Base-by-base conservation (phyloP, 768 basidiomycete genomes). In the Solioccasus polychromus region DNA sequence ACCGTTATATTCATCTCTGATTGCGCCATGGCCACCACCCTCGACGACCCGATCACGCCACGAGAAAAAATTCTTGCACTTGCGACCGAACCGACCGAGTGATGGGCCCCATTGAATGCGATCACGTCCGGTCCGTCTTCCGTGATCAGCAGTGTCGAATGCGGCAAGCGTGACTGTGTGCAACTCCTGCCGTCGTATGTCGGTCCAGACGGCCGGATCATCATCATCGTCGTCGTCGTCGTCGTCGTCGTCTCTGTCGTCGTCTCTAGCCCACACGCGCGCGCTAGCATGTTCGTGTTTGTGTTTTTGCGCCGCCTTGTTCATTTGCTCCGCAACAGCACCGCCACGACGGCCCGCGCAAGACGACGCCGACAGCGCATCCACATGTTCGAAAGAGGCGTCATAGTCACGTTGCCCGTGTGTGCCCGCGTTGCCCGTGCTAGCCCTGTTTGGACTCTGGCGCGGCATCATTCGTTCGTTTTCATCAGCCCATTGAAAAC, bases 181-280 rank as follows among this genome's bases (percentile, higher is more conserved):
- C 11, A 11, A 26, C 26, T 26, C 7, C n/a, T 22, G 53, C n/a
- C 11, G 12, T 14, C 10, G n/a, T n/a, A n/a, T n/a, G n/a, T 22
- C 22, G 9, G 41, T 20, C 40, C 45, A 50, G 22, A 40, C 36
- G 14, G 53, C 31, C 52, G 58, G 61, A 58, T 49, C 58, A 47
- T 45, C 29, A n/a, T 3, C 36, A 17, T 8, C 7, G 1, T 36
- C 15, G 47, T 35, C 45, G 19, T 39, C 37, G 8, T 39, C 19
- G 26, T 35, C 40, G 32, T 28, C 15, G 15, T 31, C 11, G 11
- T 9, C 30, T 31, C 4, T 15, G 11, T 31, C 30, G 30, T 15
- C 15, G 5, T 15, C 15, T 28, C 28, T 12, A 12, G 7, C 28
- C 12, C 12, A 12, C 8, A 7, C 28, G 28, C 28, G 28, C 28